Evolutionary conservation across 2,329 filamentous ascomycete genomes (phyloP), one percentile per base, ranked within the genome.

Genomic region (Cercospora beticola): DNA sequence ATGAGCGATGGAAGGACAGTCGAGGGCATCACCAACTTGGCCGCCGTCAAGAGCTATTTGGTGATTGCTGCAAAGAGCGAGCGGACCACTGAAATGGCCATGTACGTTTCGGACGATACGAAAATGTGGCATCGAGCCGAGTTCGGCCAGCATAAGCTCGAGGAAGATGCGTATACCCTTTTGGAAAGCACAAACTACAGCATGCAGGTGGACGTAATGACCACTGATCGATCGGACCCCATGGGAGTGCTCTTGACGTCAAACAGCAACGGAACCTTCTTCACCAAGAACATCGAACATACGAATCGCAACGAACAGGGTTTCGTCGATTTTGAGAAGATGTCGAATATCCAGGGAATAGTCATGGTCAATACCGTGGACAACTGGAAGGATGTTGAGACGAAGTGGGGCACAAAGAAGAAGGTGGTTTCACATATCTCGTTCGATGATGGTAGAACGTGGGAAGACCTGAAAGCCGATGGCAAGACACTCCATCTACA

Each of bases 131-230:
- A 98, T 79, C 89, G 93, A 64, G 94, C 94, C 68, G 88, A 97
- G 77, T 98, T 99, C 79, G 88, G 89, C 56, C 90, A 92, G 70
- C 93, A 97, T 79, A 92, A 94, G 75, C 86, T 93, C 70, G 91
- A 97, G 78, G 88, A 94, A 77, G 86, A 88, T 74, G 92, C 92
- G 2, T 99, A 97, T 80, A 99, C 95, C 0, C 87, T 99, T 59
- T 86, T 99, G 49, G 94, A 98, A 81, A 95, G 94, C 76, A 98
- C 95, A 52, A 94, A 97, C 78, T 97, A 99, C 83, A 97, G 94
- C 82, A 93, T 99, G 74, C 94, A 98, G 81, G 89, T 99, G 65
- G 94, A 98, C 79, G 94, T 98, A 71, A 90, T 94, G 86, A 92
- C 90, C 1, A 85, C 85, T 10, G 72, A 69, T 31, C 68, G 70